These are phyloP conservation scores for Cadophora sp. DNA, from an alignment of 2,329 filamentous ascomycete species.

Conservation along the genomic window DNA sequence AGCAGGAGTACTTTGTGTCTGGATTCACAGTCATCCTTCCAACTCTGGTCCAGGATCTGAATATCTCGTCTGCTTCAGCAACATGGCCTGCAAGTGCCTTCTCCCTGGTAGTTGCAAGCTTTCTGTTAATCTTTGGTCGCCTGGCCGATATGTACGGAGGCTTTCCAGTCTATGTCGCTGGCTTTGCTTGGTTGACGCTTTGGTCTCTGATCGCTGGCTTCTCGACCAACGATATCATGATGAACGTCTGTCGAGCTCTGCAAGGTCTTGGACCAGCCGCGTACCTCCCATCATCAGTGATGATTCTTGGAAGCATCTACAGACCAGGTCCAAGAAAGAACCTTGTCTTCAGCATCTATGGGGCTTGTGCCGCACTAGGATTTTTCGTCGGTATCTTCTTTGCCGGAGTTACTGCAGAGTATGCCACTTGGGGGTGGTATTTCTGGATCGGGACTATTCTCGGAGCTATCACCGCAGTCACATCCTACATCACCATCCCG, in stretches of 20 bases:
- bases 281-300: slow-evolving; percentile 72
- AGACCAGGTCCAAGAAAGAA: slow-evolving; percentile 74
- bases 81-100: slow-evolving; percentile 71
- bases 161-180: slow-evolving; percentile 63
- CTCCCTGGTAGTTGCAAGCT: slow-evolving; percentile 59
- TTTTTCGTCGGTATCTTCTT: slow-evolving; percentile 70
- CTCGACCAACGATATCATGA: slow-evolving; percentile 69
- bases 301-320: slow-evolving; percentile 69
- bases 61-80: slow-evolving; percentile 65
- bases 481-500: slow-evolving; percentile 56
- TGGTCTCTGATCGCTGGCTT: slow-evolving; percentile 77
- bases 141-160: slow-evolving; percentile 69
- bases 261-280: slow-evolving; percentile 78
- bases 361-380: slow-evolving; percentile 59
- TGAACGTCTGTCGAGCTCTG: slow-evolving; percentile 75
- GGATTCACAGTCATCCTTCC: slow-evolving; percentile 80
- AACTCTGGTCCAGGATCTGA: slow-evolving; percentile 63
- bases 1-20: slow-evolving; percentile 69
- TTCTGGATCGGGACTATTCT: slow-evolving; percentile 70
- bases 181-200: slow-evolving; percentile 67
- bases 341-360: slow-evolving; percentile 64
- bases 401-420: slow-evolving; percentile 66
- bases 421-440: slow-evolving; percentile 68
- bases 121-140: slow-evolving; percentile 69
- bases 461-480: slow-evolving; percentile 52